Conservation (phyloP, 306 rosid species). For the Fragaria iinumae region DNA sequence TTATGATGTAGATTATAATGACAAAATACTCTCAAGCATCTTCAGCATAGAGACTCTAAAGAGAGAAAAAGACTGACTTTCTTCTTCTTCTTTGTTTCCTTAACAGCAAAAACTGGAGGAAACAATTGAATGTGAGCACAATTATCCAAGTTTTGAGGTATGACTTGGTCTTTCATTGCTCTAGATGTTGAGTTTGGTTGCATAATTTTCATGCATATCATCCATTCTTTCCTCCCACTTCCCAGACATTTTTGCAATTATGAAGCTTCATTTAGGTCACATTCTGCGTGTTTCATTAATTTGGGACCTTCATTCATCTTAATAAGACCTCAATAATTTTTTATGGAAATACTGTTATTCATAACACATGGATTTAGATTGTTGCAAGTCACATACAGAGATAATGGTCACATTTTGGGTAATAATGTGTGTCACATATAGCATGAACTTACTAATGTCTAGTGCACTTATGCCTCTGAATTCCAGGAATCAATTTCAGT, state of each 20-base stretch:
- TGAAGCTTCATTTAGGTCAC: neutral
- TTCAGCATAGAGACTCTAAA: neutral
- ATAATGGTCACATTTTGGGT: neutral
- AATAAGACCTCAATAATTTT: neutral
- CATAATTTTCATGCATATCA: neutral
- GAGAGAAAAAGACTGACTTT: neutral
- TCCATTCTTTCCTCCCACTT: neutral
- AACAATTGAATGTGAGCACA: conserved; percentile 52
- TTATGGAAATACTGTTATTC: neutral
- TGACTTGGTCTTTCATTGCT: conserved; percentile 13
- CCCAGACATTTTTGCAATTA: neutral
- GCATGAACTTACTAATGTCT: conserved; percentile 7
- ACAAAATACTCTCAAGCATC: neutral
- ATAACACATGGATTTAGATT: neutral
- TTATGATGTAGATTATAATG: neutral
- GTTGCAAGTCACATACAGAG: neutral
- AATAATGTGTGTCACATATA: neutral
- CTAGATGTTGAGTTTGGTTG: neutral
- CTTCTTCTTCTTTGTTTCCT: conserved; percentile 22
- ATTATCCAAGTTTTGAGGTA: conserved; percentile 84
- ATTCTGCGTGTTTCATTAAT: neutral
- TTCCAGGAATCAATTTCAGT: conserved; percentile 76
- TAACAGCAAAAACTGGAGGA: conserved; percentile 74
- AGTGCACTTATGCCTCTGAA: conserved; percentile 8
- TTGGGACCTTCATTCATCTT: neutral